Base-by-base conservation (phyloP, 805 yeast species). In the Cyberlindnera meyerae region DNA sequence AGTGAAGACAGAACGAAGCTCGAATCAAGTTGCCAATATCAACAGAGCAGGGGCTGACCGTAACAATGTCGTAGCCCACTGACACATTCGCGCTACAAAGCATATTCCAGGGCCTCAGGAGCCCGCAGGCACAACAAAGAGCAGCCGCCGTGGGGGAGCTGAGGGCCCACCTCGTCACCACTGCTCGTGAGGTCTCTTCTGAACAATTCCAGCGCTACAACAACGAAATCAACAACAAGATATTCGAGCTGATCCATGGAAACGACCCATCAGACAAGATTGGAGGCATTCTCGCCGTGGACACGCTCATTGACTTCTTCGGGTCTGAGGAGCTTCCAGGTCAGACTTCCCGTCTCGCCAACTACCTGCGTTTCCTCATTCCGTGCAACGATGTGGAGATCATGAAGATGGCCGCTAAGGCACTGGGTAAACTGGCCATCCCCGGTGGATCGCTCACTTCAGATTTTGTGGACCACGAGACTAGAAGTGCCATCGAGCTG, bases 241-340 rank as follows among this genome's bases (percentile, higher is more conserved):
- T 93, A 14, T 88, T 87, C 57, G 96, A 85, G 54, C 68, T 88
- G 35, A 77, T 87, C 33, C 87, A 86, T 49, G 78, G 89, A 5
- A 70, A 78, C 8, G 90, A 83, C 47, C 62, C 79, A 6, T 60
- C 70, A 20, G 88, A 83, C 45, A 79, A 85, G 44, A 68, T 89
- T 25, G 97, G 97, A 14, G 97, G 96, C 29, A 81, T 90, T 22
- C 74, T 87, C 16, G 97, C 97, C 11, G 82, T 90, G 39, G 93
- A 86, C 58, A 79, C 93, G 2, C 70, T 90, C 42, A 84, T 90
- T 36, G 93, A 84, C 40, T 79, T 85, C 51, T 89, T 87, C 45
- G 79, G 85, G 8, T 87, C 86, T 14, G 90, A 83, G 49, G 96
- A 88, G 49, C 74, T 81, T 44, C 86, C 94, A 16, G 85, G 86